Base-by-base conservation (phyloP, 2,329 filamentous ascomycete species). In the Aaosphaeria pasadenensis region DNA sequence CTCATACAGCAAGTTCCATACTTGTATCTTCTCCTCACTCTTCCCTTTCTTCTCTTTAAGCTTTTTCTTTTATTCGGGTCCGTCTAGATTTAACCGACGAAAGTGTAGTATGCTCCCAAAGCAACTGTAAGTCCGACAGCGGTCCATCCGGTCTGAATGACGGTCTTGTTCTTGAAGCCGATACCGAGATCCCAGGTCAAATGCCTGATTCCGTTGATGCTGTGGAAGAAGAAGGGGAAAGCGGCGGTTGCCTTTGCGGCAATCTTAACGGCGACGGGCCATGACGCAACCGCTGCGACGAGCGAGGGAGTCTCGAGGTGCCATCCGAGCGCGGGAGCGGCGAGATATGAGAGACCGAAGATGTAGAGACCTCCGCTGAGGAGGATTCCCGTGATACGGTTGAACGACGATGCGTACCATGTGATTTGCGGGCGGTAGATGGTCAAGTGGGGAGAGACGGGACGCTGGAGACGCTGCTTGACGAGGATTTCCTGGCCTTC, bases 361-460 rank as follows among this genome's bases (percentile, higher is more conserved):
- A 83, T 72, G 80, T 96, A 96, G 54, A 95, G 79, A 43, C 77
- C 74, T 55, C 86, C 88, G 51, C 85, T 86, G 58, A 95, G 80
- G 51, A 79, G 72, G 66, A 80, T 74, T 63, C 89, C 91, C n/a
- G 89, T 92, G 75, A 96, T 84, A 64, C 91, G 90, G 77, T 91
- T 88, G 74, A 89, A 80, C 49, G 78, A 84, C 60, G 84, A 85
- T 59, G 80, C 79, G 72, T 89, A 86, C 86, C 86, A 96, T 61
- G 89, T 94, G 75, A 96, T 88, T 72, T 89, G 84, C 51, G 87
- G 82, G 71, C 84, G 81, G 84, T 96, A 96, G 81, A 95, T 91
- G 65, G 75, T 71, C 54, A 96, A 83, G 70, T 96, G 91, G 47
- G 91, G 91, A 41, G 89, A 81, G 62, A 96, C 80, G 67, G 91